A percentile compares a stretch with the other conserved stretches of the same genome.
phyloP scores from a whole-genome alignment of 176 grass and related monocot genomes.

The Eremochloa ophiuroides region DNA sequence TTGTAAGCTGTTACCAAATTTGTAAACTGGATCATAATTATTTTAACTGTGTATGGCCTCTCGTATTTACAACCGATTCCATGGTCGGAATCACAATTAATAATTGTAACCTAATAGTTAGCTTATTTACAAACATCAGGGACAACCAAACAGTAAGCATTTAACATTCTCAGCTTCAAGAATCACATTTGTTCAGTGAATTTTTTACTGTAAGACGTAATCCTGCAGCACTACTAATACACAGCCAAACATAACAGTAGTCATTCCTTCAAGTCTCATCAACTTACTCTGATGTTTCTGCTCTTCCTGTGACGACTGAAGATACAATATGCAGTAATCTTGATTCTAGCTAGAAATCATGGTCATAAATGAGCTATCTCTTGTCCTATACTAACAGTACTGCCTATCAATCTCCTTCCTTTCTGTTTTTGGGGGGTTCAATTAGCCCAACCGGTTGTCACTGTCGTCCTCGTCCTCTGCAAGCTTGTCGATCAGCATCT shows the following conservation, averaged over 20 bases:
- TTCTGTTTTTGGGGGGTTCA: neutral
- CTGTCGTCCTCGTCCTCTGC: neutral
- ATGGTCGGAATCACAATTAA: neutral
- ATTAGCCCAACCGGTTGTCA: neutral
- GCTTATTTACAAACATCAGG: neutral
- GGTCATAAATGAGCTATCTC: too few relatives aligned
- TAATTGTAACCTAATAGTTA: neutral
- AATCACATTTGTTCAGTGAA: neutral
- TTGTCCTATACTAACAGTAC: neutral
- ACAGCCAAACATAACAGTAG: neutral
- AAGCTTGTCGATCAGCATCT: constrained; percentile 56
- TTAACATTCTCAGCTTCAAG: neutral
- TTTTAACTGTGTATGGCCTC: neutral
- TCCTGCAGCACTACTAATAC: neutral
- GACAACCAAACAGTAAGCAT: neutral
- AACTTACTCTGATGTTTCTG: neutral
- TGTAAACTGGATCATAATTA: neutral
- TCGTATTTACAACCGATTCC: neutral
- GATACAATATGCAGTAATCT: neutral
- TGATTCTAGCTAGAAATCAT: neutral
- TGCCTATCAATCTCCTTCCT: neutral
- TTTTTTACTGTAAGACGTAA: neutral
- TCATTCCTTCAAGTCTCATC: neutral
- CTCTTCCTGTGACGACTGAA: neutral
- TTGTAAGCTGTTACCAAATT: neutral